Percentiles rank a stretch among this genome's conserved stretches.
phyloP scores from a whole-genome alignment of 257 asterid genomes.

The Gardenia jasminoides region DNA sequence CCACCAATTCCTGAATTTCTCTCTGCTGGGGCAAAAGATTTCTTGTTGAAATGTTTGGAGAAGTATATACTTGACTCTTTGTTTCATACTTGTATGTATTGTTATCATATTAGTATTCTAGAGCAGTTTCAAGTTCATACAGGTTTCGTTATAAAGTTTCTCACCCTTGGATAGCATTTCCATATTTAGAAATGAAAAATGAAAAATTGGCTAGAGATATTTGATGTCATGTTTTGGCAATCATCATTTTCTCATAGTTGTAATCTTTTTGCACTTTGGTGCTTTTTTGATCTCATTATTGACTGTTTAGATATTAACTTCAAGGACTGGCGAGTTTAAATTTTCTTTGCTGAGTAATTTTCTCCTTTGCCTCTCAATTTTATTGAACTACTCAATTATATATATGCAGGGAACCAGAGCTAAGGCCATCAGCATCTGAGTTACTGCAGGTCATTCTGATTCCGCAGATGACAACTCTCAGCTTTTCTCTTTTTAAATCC shows the following conservation, averaged over 20 bases:
- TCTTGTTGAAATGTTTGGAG: slow-evolving; percentile 30
- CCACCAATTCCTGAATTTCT: slow-evolving; percentile 39
- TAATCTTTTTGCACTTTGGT: neutral
- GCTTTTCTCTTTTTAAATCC: neutral
- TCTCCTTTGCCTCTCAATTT: neutral
- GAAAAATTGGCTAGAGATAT: neutral
- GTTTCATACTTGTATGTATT: neutral
- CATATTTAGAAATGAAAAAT: neutral
- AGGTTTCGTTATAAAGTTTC: neutral
- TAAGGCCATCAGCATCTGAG: slow-evolving; percentile 34
- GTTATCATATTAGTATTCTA: neutral
- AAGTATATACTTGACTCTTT: slow-evolving; percentile 19
- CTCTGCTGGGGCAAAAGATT: slow-evolving; percentile 37
- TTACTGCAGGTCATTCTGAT: slow-evolving; percentile 31
- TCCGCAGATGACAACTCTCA: neutral
- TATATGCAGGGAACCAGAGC: slow-evolving; percentile 36
- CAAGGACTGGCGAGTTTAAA: neutral
- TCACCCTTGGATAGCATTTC: neutral
- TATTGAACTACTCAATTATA: neutral
- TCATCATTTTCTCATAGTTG: neutral
- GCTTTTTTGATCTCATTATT: neutral
- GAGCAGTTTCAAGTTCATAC: neutral
- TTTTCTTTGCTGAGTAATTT: neutral
- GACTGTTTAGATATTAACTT: neutral
- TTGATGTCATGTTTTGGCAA: neutral